phyloP scores from a whole-genome alignment of 2,329 filamentous ascomycete species.

The Diplocarpon rosae region DNA sequence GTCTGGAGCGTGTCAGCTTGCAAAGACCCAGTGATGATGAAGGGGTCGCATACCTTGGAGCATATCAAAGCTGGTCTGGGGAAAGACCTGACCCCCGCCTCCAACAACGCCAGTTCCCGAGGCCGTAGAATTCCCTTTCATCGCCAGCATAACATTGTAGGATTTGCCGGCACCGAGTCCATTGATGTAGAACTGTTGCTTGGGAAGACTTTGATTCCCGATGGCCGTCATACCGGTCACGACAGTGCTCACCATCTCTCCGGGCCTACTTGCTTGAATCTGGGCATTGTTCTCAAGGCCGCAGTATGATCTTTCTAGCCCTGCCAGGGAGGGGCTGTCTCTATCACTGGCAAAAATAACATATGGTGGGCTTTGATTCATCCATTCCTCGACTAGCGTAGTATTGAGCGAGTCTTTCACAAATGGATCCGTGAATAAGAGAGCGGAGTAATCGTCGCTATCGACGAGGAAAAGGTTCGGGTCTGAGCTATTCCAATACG shows the following conservation, averaged over 20 bases:
- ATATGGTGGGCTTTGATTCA: conserved; percentile 52
- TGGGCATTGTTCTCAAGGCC: conserved; percentile 59
- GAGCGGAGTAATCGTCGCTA: conserved; percentile 65
- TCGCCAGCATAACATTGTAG: conserved; percentile 67
- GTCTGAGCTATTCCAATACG: conserved; percentile 34
- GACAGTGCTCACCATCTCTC: conserved; percentile 35
- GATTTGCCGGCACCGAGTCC: conserved; percentile 59
- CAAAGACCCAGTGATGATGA: background rate
- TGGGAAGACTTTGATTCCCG: conserved; percentile 55
- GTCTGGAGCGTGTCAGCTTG: conserved; percentile 33
- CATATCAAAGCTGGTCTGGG: conserved; percentile 62
- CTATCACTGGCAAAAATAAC: conserved; percentile 65
- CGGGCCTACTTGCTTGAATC: conserved; percentile 45
- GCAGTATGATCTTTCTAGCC: conserved; percentile 72
- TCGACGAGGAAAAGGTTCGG: conserved; percentile 64
- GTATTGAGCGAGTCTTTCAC: conserved; percentile 39
- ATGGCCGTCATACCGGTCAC: conserved; percentile 57
- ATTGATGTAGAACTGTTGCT: conserved; percentile 79
- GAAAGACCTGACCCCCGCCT: conserved; percentile 69
- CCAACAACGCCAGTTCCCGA: conserved; percentile 44
- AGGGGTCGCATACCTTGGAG: conserved; percentile 50
- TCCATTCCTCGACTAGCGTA: conserved; percentile 42
- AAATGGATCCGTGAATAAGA: conserved; percentile 69
- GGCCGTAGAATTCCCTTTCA: conserved; percentile 41
- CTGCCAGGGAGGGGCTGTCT: conserved; percentile 45